Evolutionary conservation across 2,329 filamentous ascomycete genomes (phyloP).

Genomic region (Fusarium luffae): DNA sequence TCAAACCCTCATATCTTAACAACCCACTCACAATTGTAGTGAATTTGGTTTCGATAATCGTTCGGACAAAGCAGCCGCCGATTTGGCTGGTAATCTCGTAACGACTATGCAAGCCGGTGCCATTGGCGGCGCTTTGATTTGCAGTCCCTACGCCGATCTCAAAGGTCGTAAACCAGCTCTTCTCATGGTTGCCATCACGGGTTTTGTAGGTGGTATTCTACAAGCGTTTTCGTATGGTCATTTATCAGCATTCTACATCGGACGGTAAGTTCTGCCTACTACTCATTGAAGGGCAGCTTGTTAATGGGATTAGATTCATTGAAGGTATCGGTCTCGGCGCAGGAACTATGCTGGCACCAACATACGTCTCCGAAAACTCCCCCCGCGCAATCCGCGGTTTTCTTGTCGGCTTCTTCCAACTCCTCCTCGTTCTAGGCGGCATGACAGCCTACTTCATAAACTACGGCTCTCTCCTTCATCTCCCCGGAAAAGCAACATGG

Average conservation of each 20-base stretch:
- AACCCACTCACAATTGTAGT: background rate
- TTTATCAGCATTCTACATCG: slow-evolving; percentile 46
- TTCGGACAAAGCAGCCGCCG: slow-evolving; percentile 24
- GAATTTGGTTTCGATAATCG: slow-evolving; percentile 41
- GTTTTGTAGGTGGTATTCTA: slow-evolving; percentile 47
- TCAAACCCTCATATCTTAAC: background rate
- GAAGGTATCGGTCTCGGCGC: slow-evolving; percentile 64
- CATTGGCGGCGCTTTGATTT: slow-evolving; percentile 41
- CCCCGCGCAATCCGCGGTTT: slow-evolving; percentile 69
- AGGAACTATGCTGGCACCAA: slow-evolving; percentile 67
- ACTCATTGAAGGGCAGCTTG: too few relatives aligned
- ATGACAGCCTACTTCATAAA: slow-evolving; percentile 67
- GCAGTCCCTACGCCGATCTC: slow-evolving; percentile 44
- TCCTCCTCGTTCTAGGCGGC: slow-evolving; percentile 64
- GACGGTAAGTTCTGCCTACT: slow-evolving; percentile 41
- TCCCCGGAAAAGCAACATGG: slow-evolving; percentile 41
- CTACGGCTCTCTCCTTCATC: slow-evolving; percentile 60
- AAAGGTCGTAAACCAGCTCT: slow-evolving; percentile 49
- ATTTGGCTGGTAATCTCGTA: slow-evolving; percentile 44
- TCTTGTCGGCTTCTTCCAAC: slow-evolving; percentile 69
- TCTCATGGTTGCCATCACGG: slow-evolving; percentile 44
- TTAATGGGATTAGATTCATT: too few relatives aligned
- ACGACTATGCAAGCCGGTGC: slow-evolving; percentile 47
- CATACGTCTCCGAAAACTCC: slow-evolving; percentile 70
- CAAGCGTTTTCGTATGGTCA: slow-evolving; percentile 49